These are phyloP conservation scores for Cercospora berteroae DNA, from an alignment of 2,329 filamentous ascomycete genomes.

Conservation along the genomic window DNA sequence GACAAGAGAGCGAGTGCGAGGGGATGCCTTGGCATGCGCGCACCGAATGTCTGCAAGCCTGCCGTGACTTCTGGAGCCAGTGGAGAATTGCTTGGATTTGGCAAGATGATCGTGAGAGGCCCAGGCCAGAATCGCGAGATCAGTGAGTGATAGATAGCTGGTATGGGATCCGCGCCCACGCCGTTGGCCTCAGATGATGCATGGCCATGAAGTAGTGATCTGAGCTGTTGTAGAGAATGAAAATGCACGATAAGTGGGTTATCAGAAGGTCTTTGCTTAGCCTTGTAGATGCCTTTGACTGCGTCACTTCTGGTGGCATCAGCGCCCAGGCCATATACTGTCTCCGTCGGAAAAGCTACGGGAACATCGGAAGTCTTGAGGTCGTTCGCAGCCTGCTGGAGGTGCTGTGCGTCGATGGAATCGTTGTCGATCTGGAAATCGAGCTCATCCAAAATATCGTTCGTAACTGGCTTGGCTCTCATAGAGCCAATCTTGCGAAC, in stretches of 20 bases:
- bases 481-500: slow-evolving; percentile 42
- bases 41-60: slow-evolving; percentile 79
- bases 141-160: slow-evolving; percentile 72
- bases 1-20: slow-evolving; percentile 88
- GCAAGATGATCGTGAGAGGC: slow-evolving; percentile 84
- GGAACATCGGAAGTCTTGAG: slow-evolving; percentile 67
- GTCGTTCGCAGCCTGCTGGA: slow-evolving; percentile 65
- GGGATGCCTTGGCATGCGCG: slow-evolving; percentile 79
- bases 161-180: slow-evolving; percentile 53
- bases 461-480: slow-evolving; percentile 28
- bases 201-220: slow-evolving; percentile 55
- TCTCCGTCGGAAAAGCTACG: slow-evolving; percentile 95
- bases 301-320: slow-evolving; percentile 83
- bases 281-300: slow-evolving; percentile 86
- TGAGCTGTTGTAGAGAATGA: slow-evolving; percentile 74
- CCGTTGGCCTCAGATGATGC: slow-evolving; percentile 5
- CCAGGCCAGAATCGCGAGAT: slow-evolving; percentile 91
- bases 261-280: slow-evolving; percentile 86
- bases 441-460: slow-evolving; percentile 40
- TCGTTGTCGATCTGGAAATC: slow-evolving; percentile 30
- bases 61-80: slow-evolving; percentile 92
- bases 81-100: slow-evolving; percentile 65
- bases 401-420: slow-evolving; percentile 50
- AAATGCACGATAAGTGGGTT: slow-evolving; percentile 96
- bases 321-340: slow-evolving; percentile 94